phyloP scores from a whole-genome alignment of 768 basidiomycete genomes.

The Kwoniella sp. region DNA sequence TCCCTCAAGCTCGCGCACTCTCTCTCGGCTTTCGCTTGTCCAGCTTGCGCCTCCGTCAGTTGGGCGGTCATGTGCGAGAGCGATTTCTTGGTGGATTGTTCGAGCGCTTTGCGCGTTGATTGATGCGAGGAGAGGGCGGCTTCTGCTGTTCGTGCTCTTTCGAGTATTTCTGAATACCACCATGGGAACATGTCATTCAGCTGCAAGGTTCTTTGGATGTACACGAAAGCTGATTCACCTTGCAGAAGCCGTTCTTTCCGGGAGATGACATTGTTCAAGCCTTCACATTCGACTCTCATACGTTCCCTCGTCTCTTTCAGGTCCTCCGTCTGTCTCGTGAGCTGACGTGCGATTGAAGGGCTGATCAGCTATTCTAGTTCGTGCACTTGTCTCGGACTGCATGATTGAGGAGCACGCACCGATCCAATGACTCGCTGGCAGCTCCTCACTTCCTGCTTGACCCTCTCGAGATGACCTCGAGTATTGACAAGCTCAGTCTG shows the following conservation, averaged over 20 bases:
- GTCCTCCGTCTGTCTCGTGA: slow-evolving; percentile 53
- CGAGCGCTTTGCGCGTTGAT: slow-evolving; percentile 40
- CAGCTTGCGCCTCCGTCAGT: slow-evolving; percentile 43
- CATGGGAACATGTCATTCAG: too few relatives aligned
- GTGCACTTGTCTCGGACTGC: too few relatives aligned
- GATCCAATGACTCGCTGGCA: slow-evolving; percentile 38
- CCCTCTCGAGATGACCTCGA: slow-evolving; percentile 40
- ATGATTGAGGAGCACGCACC: slow-evolving; percentile 23
- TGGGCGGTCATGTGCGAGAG: slow-evolving; percentile 43
- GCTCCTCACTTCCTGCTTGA: slow-evolving; percentile 42
- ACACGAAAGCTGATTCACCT: slow-evolving; percentile 26
- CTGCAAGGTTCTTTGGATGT: neutral
- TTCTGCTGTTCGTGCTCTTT: slow-evolving; percentile 53
- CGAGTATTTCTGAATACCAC: slow-evolving; percentile 54
- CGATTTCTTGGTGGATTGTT: slow-evolving; percentile 45
- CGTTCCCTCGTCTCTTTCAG: slow-evolving; percentile 53
- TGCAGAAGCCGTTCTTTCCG: slow-evolving; percentile 52
- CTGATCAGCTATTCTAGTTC: neutral
- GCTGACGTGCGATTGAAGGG: slow-evolving; percentile 13
- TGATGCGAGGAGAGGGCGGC: slow-evolving; percentile 33
- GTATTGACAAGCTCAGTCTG: slow-evolving; percentile 45
- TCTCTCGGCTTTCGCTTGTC: slow-evolving; percentile 44
- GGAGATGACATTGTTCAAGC: slow-evolving; percentile 49
- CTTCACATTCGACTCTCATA: slow-evolving; percentile 49
- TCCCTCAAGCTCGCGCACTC: slow-evolving; percentile 52